Evolutionary conservation across 1,284 basidiomycete species (phyloP).

Genomic region (Schizophyllum commune): DNA sequence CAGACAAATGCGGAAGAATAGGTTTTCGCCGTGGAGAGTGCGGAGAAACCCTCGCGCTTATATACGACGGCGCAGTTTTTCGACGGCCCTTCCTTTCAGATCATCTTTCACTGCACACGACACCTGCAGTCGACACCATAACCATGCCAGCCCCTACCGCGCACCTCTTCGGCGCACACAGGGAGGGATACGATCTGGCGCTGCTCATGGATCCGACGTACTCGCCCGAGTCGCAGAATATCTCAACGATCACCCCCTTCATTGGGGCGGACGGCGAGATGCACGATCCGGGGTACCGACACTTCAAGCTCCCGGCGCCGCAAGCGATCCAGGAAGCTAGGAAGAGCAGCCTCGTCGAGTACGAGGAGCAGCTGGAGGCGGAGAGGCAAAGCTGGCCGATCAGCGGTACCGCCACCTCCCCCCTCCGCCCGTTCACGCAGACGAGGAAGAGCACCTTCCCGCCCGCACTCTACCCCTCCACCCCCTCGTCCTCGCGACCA

Average conservation of each 20-base stretch:
- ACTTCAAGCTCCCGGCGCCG: not conserved
- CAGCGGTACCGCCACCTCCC: not conserved
- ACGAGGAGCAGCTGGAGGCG: not conserved
- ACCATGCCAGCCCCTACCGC: not conserved
- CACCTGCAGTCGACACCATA: not conserved
- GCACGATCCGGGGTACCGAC: not conserved
- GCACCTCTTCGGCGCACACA: not conserved
- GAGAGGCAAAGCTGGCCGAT: not conserved
- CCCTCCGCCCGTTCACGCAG: not conserved
- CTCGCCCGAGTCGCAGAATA: not conserved
- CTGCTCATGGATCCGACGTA: not conserved
- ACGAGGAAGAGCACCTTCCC: not conserved
- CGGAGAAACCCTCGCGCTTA: not conserved
- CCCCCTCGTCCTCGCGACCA: not conserved
- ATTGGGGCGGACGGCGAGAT: not conserved
- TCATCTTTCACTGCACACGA: not conserved
- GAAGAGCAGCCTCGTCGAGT: not conserved
- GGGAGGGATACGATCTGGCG: not conserved
- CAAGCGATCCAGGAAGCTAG: not conserved
- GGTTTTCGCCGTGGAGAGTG: not conserved
- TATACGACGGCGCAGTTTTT: not conserved
- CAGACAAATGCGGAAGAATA: not conserved
- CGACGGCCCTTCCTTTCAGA: not conserved
- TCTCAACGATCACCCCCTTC: not conserved
- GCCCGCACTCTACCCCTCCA: not conserved